Conservation (phyloP, 2,329 filamentous ascomycete genomes). For the Diaporthe helianthi region DNA sequence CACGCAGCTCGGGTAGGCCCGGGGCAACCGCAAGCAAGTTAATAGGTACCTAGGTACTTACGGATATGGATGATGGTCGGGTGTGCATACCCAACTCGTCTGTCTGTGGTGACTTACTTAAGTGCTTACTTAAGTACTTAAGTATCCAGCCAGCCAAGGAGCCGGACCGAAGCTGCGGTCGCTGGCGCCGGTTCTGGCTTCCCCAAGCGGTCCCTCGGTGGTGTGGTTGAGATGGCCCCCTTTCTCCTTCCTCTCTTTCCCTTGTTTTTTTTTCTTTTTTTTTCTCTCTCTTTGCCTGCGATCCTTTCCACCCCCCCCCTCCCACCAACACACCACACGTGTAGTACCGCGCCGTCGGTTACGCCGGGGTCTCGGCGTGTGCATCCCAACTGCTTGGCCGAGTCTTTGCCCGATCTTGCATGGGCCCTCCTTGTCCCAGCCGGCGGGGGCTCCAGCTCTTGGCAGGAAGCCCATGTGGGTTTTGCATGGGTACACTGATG, state of each 20-base stretch:
- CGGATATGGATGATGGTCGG: conserved; percentile 4
- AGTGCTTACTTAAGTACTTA: too few species aligned
- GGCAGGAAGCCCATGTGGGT: conserved; percentile 8
- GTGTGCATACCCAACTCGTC: neutral
- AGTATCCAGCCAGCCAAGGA: conserved; percentile 21
- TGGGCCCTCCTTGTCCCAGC: conserved; percentile 15
- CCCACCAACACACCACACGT: too few species aligned
- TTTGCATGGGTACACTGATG: conserved; percentile 9
- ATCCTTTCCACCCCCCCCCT: too few species aligned
- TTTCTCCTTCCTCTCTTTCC: neutral
- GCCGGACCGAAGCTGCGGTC: conserved; percentile 14
- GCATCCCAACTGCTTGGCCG: conserved; percentile 20
- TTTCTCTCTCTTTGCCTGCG: neutral
- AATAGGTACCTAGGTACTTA: too few species aligned
- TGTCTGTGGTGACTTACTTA: neutral
- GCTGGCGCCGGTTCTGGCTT: conserved; percentile 12
- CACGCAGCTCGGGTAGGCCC: neutral
- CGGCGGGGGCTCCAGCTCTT: conserved; percentile 20
- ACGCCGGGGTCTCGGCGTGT: conserved; percentile 17
- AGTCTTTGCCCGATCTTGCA: conserved; percentile 3
- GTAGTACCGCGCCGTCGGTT: conserved; percentile 15
- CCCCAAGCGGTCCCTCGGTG: neutral
- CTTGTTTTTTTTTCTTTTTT: neutral
- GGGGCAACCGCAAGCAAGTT: conserved; percentile 3
- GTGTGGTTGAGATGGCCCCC: neutral